Conservation (phyloP, 1,284 basidiomycete genomes). For the Leccinum solheimii region DNA sequence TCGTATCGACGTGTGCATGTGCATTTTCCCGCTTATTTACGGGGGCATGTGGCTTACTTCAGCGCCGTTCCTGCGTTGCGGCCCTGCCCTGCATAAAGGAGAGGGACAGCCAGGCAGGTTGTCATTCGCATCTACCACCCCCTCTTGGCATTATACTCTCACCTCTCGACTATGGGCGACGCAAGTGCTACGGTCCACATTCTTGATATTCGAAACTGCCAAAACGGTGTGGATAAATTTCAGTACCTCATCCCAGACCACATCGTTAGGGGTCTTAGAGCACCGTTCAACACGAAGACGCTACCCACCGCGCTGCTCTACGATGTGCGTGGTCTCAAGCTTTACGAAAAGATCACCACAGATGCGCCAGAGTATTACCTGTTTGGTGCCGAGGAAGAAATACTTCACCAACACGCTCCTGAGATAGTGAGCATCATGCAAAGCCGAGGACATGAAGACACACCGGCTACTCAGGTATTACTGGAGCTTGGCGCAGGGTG, state of each 20-base stretch:
- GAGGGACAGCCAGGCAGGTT: background rate
- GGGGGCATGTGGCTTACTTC: constrained; percentile 25
- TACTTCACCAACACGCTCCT: constrained; percentile 60
- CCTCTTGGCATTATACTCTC: background rate
- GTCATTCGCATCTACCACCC: background rate
- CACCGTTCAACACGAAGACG: constrained; percentile 55
- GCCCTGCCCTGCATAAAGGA: background rate
- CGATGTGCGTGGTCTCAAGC: constrained; percentile 77
- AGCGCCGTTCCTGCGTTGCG: constrained; percentile 10
- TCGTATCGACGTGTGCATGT: background rate
- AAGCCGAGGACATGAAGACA: constrained; percentile 43
- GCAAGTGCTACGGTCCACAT: constrained; percentile 20
- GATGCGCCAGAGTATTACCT: constrained; percentile 87
- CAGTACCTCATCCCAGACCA: constrained; percentile 43
- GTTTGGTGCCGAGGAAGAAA: constrained; percentile 76
- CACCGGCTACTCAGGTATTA: constrained; percentile 51
- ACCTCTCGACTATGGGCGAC: constrained; percentile 25
- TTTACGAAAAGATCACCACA: constrained; percentile 86
- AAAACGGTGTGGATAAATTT: background rate
- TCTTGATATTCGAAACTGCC: constrained; percentile 28
- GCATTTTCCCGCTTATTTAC: background rate
- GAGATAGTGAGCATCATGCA: constrained; percentile 78
- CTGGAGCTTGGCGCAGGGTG: constrained; percentile 89
- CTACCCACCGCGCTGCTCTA: constrained; percentile 89
- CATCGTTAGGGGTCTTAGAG: constrained; percentile 56